These are phyloP conservation scores for Colletotrichum sp. DNA, from an alignment of 2,329 filamentous ascomycete species.

Conservation along the genomic window DNA sequence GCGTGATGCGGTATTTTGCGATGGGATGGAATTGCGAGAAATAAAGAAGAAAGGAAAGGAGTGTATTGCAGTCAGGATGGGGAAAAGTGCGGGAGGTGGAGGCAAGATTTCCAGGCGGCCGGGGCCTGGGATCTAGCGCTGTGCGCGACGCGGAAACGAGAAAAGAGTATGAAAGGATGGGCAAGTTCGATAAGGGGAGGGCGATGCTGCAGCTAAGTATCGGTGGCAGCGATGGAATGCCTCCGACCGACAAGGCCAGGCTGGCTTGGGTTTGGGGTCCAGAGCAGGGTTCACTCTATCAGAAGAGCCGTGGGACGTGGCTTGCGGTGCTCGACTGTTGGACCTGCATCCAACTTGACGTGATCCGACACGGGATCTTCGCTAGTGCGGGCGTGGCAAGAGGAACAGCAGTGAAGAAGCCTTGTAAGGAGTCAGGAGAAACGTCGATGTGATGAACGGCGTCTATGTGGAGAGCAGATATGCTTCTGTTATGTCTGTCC, in stretches of 20 bases:
- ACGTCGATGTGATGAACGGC: not conserved
- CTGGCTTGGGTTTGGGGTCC: slow-evolving; percentile 7
- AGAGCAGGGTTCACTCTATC: slow-evolving; percentile 10
- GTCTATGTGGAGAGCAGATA: not conserved
- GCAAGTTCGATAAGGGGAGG: not conserved
- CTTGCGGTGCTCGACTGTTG: slow-evolving; percentile 20
- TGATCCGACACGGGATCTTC: slow-evolving; percentile 25
- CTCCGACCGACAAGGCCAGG: slow-evolving; percentile 8
- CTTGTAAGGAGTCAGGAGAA: not conserved
- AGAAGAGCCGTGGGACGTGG: slow-evolving; percentile 2
- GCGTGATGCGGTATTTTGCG: not conserved
- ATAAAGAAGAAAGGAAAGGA: slow-evolving; percentile 5
- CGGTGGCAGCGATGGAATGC: slow-evolving; percentile 4
- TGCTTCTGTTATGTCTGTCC: not conserved
- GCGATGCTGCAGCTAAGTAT: slow-evolving; percentile 8
- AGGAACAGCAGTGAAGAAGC: slow-evolving; percentile 14
- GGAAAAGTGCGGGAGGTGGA: slow-evolving; percentile 6
- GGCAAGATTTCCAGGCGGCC: slow-evolving; percentile 16
- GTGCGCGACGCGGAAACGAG: slow-evolving; percentile 9
- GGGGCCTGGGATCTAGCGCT: slow-evolving; percentile 19
- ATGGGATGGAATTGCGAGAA: not conserved
- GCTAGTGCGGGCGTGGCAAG: slow-evolving; percentile 26
- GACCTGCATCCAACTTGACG: slow-evolving; percentile 23
- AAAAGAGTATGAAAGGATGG: not conserved
- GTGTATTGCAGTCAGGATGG: slow-evolving; percentile 10